Evolutionary conservation across 257 asterid species (phyloP).

Genomic region (Plantago ovata): DNA sequence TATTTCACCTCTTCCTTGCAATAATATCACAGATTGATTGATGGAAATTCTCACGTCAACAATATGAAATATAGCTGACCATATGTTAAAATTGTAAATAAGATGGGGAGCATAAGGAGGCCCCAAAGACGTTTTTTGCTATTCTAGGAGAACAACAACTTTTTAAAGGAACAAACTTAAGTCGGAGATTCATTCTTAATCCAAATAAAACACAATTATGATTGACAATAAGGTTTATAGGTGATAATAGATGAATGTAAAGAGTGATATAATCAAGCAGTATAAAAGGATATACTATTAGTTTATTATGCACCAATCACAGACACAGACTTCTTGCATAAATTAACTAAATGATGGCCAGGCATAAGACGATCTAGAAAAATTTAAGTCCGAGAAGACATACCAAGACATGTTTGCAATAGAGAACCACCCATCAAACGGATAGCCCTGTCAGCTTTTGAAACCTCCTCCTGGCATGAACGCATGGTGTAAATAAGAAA

Average conservation of each 20-base stretch:
- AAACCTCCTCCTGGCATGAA: conserved; percentile 70
- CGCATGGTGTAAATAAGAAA: background rate
- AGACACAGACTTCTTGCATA: background rate
- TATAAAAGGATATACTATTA: background rate
- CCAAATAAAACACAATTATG: background rate
- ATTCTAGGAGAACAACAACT: background rate
- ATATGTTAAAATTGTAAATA: conserved; percentile 2
- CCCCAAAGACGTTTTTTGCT: conserved; percentile 6
- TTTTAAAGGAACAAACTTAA: conserved; percentile 2
- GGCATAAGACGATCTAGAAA: conserved; percentile 3
- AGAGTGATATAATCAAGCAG: background rate
- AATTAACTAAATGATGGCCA: background rate
- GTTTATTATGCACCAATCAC: background rate
- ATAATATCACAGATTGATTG: background rate
- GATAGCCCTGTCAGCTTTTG: conserved; percentile 75
- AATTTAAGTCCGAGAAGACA: conserved; percentile 18
- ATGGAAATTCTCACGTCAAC: conserved; percentile 6
- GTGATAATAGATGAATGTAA: no score
- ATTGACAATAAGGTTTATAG: background rate
- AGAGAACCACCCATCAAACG: conserved; percentile 81
- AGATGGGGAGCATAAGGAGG: conserved; percentile 5
- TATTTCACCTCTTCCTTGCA: conserved; percentile 6
- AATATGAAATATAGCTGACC: background rate
- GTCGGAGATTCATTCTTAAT: background rate
- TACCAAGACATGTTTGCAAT: conserved; percentile 67